Percentiles rank a stretch among this genome's conserved stretches.
phyloP scores from a whole-genome alignment of 2,329 filamentous ascomycete species.

The Verruconis gallopava region DNA sequence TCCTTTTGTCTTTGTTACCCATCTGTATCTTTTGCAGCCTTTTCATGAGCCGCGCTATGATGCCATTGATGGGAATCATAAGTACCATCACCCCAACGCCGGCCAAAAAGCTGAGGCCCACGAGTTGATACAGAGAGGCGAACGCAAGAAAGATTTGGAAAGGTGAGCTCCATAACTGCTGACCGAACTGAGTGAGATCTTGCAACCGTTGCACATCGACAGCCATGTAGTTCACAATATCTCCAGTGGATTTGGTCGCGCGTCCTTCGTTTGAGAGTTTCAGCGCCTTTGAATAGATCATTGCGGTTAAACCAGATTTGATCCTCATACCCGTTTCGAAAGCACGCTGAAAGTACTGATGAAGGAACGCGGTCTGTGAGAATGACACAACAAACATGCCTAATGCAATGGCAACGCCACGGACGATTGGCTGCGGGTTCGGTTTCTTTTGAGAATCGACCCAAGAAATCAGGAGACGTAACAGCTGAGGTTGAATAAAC shows the following conservation, averaged over 20 bases:
- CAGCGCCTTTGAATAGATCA: conserved; percentile 87
- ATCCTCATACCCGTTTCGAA: conserved; percentile 97
- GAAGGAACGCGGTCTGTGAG: conserved; percentile 76
- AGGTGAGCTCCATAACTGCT: conserved; percentile 91
- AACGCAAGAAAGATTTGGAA: conserved; percentile 96
- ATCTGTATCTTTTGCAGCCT: conserved; percentile 90
- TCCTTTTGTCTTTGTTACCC: conserved; percentile 96
- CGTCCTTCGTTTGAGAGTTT: conserved; percentile 87
- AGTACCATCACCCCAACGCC: conserved; percentile 90
- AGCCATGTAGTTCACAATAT: conserved; percentile 99
- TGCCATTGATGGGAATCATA: conserved; percentile 92
- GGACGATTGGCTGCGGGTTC: conserved; percentile 50
- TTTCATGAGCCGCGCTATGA: conserved; percentile 89
- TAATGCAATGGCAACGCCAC: conserved; percentile 76
- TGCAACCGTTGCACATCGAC: conserved; percentile 93
- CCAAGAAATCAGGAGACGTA: conserved; percentile 73
- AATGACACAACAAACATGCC: conserved; percentile 85
- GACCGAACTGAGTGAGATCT: conserved; percentile 87
- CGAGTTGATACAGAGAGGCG: conserved; percentile 87
- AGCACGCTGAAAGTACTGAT: conserved; percentile 93
- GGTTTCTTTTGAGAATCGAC: conserved; percentile 56
- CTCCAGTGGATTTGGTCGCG: conserved; percentile 78
- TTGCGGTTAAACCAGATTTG: conserved; percentile 76
- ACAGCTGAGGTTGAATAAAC: conserved; percentile 81
- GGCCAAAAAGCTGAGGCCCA: conserved; percentile 89